phyloP scores from a whole-genome alignment of 2,329 filamentous ascomycete genomes.

The Diaporthe sp. region DNA sequence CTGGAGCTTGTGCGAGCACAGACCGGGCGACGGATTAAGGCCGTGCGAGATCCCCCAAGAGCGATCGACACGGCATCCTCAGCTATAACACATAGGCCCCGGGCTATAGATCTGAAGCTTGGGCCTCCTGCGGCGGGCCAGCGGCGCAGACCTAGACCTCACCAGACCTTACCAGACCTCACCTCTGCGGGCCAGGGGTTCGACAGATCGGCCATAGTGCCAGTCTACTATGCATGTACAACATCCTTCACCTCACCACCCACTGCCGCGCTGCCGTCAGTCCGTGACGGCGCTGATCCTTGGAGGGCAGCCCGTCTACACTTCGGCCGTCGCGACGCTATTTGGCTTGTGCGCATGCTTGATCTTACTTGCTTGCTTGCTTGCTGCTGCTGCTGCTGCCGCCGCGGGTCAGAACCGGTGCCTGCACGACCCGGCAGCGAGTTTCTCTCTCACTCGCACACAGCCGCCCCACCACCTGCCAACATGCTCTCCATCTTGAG shows the following conservation, averaged over 20 bases:
- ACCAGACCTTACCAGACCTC: conserved; percentile 24
- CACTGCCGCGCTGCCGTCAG: conserved; percentile 10
- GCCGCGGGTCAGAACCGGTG: not conserved
- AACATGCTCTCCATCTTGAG: conserved; percentile 25
- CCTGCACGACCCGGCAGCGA: not conserved
- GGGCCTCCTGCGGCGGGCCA: conserved; percentile 31
- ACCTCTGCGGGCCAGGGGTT: conserved; percentile 31
- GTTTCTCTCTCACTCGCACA: not conserved
- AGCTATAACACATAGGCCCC: conserved; percentile 27
- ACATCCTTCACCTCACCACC: conserved; percentile 15
- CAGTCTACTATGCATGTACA: conserved; percentile 11
- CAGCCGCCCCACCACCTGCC: conserved; percentile 22
- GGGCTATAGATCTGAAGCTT: conserved; percentile 34
- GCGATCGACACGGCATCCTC: conserved; percentile 37
- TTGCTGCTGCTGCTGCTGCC: not conserved
- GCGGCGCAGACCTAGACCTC: conserved; percentile 33
- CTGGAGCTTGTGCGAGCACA: conserved; percentile 33
- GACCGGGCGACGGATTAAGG: conserved; percentile 17
- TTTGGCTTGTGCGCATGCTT: not conserved
- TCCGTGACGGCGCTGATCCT: conserved; percentile 27
- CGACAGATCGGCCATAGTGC: conserved; percentile 27
- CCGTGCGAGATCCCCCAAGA: conserved; percentile 31
- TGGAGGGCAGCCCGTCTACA: conserved; percentile 6
- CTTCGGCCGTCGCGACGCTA: conserved; percentile 17
- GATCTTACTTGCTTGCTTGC: not conserved